Percentiles rank a stretch among this genome's conserved stretches.
Evolutionary conservation across 2,329 filamentous ascomycete species (phyloP).

Genomic region (Ophiostoma sp.): DNA sequence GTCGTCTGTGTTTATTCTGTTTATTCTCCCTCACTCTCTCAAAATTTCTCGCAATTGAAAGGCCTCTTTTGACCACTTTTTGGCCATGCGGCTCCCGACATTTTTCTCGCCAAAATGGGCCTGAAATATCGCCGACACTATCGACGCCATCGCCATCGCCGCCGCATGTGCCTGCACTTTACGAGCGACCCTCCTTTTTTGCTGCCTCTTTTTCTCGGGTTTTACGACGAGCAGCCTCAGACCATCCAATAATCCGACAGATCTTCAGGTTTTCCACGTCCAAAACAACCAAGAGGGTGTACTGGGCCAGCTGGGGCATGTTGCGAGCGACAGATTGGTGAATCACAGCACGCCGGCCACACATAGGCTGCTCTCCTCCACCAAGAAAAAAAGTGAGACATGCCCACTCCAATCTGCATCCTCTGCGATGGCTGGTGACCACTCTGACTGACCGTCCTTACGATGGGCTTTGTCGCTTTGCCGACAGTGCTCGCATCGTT

Average conservation of each 20-base stretch:
- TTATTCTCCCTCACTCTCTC: neutral
- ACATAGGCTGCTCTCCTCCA: neutral
- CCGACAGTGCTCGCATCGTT: neutral
- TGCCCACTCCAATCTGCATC: neutral
- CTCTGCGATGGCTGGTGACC: slow-evolving; percentile 21
- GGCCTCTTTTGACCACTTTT: neutral
- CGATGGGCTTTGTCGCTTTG: neutral
- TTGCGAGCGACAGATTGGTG: neutral
- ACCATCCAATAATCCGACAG: neutral
- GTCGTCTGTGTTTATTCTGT: neutral
- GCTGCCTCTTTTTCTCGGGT: neutral
- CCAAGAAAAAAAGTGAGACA: slow-evolving; percentile 19
- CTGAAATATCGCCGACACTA: neutral
- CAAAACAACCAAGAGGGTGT: neutral
- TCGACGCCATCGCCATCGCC: neutral
- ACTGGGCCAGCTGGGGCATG: neutral
- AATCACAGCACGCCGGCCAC: neutral
- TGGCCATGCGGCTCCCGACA: neutral
- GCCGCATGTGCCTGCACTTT: neutral
- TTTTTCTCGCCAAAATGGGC: neutral
- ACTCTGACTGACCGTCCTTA: slow-evolving; percentile 17
- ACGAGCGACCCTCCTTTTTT: neutral
- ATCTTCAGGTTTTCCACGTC: neutral
- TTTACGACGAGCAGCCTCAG: neutral
- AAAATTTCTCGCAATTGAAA: neutral